phyloP scores from a whole-genome alignment of 2,329 filamentous ascomycete species.

The Botrytis elliptica region DNA sequence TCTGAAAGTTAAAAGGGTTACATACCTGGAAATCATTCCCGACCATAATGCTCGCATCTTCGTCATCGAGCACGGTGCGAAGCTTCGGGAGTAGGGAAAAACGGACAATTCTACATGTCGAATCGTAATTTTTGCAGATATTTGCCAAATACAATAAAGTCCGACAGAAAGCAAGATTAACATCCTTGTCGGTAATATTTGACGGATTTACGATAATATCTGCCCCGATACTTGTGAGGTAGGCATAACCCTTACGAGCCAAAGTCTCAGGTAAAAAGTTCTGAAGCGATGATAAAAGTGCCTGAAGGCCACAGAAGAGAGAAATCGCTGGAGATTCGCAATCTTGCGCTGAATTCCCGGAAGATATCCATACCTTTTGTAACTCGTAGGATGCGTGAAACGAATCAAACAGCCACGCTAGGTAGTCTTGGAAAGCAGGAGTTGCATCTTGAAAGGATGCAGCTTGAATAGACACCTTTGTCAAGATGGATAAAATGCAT shows the following conservation, averaged over 20 bases:
- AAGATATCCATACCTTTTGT: constrained; percentile 26
- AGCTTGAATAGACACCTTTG: constrained; percentile 34
- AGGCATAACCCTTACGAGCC: constrained; percentile 36
- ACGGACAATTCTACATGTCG: constrained; percentile 28
- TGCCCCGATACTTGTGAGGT: constrained; percentile 34
- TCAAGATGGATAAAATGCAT: constrained; percentile 35
- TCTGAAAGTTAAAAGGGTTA: neutral
- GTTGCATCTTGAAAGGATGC: constrained; percentile 33
- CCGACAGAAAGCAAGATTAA: constrained; percentile 27
- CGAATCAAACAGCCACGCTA: constrained; percentile 39
- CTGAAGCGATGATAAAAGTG: constrained; percentile 30
- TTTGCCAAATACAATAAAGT: constrained; percentile 32
- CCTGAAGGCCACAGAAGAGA: constrained; percentile 30
- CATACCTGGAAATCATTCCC: constrained; percentile 36
- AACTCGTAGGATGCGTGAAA: constrained; percentile 32
- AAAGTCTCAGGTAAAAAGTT: constrained; percentile 28
- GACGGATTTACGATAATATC: constrained; percentile 30
- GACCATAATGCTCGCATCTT: constrained; percentile 16
- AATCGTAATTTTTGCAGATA: constrained; percentile 31
- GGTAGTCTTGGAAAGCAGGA: constrained; percentile 38
- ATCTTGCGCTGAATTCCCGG: constrained; percentile 12
- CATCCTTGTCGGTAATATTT: constrained; percentile 25
- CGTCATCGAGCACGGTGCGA: constrained; percentile 21
- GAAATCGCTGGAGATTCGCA: constrained; percentile 24
- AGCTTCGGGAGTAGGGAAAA: constrained; percentile 33